Base-by-base conservation (phyloP, 2,329 filamentous ascomycete species). In the Grosmannia clavigera region DNA sequence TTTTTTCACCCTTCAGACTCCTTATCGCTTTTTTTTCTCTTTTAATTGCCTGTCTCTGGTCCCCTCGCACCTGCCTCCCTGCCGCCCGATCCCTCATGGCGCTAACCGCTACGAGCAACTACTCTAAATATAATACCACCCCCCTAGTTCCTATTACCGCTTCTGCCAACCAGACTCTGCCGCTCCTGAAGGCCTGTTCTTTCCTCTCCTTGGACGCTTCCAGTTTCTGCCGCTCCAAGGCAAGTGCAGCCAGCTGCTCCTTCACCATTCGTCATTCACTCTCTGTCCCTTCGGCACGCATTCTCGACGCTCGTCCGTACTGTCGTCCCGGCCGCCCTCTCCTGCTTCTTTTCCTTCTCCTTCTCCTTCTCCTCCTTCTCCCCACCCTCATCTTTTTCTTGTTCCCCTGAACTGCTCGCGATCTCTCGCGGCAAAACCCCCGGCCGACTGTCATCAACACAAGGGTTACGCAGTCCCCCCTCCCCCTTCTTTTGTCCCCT, bases 41-140 rank as follows among this genome's bases (percentile, higher is more conserved):
- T 19, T 55, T 52, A 46, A 33, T 46, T 29, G 29, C 48, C 59
- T 55, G 29, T 53, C 51, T 31, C 57, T 54, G 43, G 40, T 19
- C 16, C 46, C 25, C 51, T 27, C 51, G 27, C 16, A 16, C 51
- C 51, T 31, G 33, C 51, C 29, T 53, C 27, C 51, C 27, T 58
- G 35, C 27, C 50, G 57, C 38, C 61, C 31, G 55, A 35, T 43
- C 48, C 46, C 57, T 27, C 50, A 50, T 51, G 55, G 60, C 61
- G 59, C 57, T 61, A 61, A 27, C 48, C 48, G 48, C 48, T 51
- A 51, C 48, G 19, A 46, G 43, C 43, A 46, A 19, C 22, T 51
- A 27, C 60, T 61, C 55, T 60, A 63, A 61, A 60, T 63, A 61
- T 31, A 31, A 31, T 58, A 58, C 52, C 57, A 35, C 19, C 55